Base-by-base conservation (phyloP, 2,329 filamentous ascomycete species). In the Arthroderma sp. region DNA sequence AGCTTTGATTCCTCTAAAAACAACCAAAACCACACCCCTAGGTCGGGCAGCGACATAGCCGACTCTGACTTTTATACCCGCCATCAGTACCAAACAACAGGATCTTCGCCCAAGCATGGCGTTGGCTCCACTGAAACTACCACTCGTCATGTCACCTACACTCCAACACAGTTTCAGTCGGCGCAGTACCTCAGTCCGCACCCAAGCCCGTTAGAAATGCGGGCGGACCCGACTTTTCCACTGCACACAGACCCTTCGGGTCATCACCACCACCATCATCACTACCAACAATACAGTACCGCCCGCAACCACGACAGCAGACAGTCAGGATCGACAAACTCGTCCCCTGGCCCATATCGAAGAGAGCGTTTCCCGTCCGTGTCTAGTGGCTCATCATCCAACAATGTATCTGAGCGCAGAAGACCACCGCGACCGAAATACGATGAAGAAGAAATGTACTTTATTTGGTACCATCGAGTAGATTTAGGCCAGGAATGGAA, bases 381-480 rank as follows among this genome's bases (percentile, higher is more conserved):
- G 40, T 65, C 64, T 8, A 66, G 63, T 52, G 60, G 55, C 43
- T 64, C 63, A 15, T 63, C 59, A 33, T 57, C 57, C 43, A 53
- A 56, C 6, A 49, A 54, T 6, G 31, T 43, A 6, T 29, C 41
- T 5, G 64, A 65, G 43, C 59, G 61, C 10, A 63, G 65, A 6
- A 63, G 66, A 3, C 56, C 62, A 4, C 64, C 66, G n/a, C 60
- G 67, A 4, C 66, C 66, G 28, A 68, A 67, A 54, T 70, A 70
- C 54, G 62, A 63, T 38, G 60, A 66, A 42, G 68, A 70, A 54
- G 65, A 70, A 48, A 64, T 64, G 58, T 66, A 66, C 53, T 70
- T 70, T 48, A 69, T 70, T 48, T 71, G 68, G 68, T 71, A 70
- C 51, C 65, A 69, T 53, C 66, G 67, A 5, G 65, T 66, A 28